These are phyloP conservation scores for Pseudocercospora musae DNA, from an alignment of 2,329 filamentous ascomycete genomes.

Conservation along the genomic window DNA sequence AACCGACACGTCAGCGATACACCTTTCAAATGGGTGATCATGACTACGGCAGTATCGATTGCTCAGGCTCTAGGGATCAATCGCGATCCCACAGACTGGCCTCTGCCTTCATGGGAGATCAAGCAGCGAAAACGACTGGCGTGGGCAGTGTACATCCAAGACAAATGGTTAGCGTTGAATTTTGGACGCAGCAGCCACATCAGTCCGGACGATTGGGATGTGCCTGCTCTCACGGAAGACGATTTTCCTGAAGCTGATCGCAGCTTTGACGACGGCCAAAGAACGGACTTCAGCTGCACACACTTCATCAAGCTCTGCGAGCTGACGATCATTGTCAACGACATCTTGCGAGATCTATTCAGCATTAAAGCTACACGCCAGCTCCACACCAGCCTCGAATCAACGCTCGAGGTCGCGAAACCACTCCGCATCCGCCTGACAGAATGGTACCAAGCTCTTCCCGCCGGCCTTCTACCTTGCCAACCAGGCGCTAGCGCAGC, in stretches of 20 bases:
- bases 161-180: constrained; percentile 59
- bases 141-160: constrained; percentile 65
- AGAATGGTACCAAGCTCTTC: constrained; percentile 49
- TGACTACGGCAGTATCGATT: constrained; percentile 47
- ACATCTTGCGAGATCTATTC: constrained; percentile 46
- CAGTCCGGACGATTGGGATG: constrained; percentile 54
- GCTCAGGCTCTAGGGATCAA: constrained; percentile 59
- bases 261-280: constrained; percentile 14
- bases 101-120: constrained; percentile 61
- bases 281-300: constrained; percentile 18
- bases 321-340: constrained; percentile 51
- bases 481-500: constrained; percentile 9
- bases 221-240: constrained; percentile 43
- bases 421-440: constrained; percentile 50
- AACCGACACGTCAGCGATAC: constrained; percentile 36
- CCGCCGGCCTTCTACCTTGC: constrained; percentile 31
- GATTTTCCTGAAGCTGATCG: constrained; percentile 42
- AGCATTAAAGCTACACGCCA: constrained; percentile 33
- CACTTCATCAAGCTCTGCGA: constrained; percentile 53
- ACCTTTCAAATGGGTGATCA: constrained; percentile 35
- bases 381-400: constrained; percentile 46
- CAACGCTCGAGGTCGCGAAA: constrained; percentile 48
- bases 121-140: constrained; percentile 59
- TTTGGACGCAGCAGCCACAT: constrained; percentile 59
- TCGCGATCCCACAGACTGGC: constrained; percentile 61